phyloP scores from a whole-genome alignment of 164 flowering plant species.

The Magnolia sinica region DNA sequence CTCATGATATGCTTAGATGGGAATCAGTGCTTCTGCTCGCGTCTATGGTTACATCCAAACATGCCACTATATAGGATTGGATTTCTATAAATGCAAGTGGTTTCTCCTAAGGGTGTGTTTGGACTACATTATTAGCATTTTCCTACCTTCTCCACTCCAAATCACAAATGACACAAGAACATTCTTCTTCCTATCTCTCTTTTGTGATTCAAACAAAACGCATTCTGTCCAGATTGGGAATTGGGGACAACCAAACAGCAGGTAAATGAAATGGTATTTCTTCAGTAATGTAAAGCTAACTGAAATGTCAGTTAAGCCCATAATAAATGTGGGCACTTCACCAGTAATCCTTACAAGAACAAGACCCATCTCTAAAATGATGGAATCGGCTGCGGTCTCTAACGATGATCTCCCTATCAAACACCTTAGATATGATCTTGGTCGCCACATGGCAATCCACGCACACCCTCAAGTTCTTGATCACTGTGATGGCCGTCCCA shows the following conservation, averaged over 20 bases:
- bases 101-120: too few relatives aligned
- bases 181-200: too few relatives aligned
- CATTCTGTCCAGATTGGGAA: too few relatives aligned
- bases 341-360: slow-evolving; percentile 40
- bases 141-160: too few relatives aligned
- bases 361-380: slow-evolving; percentile 33
- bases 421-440: slow-evolving; percentile 30
- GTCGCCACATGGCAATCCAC: slow-evolving; percentile 31
- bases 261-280: background rate
- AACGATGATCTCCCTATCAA: slow-evolving; percentile 27
- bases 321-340: slow-evolving; percentile 5
- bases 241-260: background rate
- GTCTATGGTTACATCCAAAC: too few relatives aligned
- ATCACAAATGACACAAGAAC: too few relatives aligned
- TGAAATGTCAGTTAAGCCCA: background rate
- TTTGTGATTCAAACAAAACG: too few relatives aligned
- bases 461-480: slow-evolving; percentile 38
- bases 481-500: slow-evolving; percentile 27
- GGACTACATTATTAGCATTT: too few relatives aligned
- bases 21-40: too few relatives aligned
- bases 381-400: slow-evolving; percentile 38
- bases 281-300: background rate
- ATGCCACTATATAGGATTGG: too few relatives aligned
- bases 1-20: too few relatives aligned
- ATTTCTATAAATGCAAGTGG: too few relatives aligned